These are phyloP conservation scores for Pythium utonaiense DNA, from an alignment of 352 stramenopile species.

Conservation along the genomic window DNA sequence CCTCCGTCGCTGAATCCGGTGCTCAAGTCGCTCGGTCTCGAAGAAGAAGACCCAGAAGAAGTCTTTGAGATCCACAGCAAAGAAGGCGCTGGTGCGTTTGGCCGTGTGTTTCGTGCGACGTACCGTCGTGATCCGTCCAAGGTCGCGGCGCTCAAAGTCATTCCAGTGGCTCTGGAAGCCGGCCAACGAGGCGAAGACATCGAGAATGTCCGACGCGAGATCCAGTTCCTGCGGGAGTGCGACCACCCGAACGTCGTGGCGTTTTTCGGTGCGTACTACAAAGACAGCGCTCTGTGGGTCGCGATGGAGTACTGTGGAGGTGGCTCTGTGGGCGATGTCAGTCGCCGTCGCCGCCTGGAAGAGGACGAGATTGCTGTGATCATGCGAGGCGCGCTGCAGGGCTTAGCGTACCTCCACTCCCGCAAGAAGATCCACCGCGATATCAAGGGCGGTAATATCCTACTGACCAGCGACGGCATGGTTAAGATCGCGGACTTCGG, in stretches of 20 bases:
- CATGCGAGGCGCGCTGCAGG: slow-evolving; percentile 64
- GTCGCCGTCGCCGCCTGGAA: slow-evolving; percentile 35
- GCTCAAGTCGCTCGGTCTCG: slow-evolving; percentile 55
- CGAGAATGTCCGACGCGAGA: slow-evolving; percentile 64
- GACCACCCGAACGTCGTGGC: slow-evolving; percentile 74
- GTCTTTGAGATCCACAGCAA: slow-evolving; percentile 72
- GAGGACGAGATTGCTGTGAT: slow-evolving; percentile 81
- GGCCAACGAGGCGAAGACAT: slow-evolving; percentile 65
- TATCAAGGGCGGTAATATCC: slow-evolving; percentile 93
- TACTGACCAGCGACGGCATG: slow-evolving; percentile 89
- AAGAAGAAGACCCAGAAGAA: slow-evolving; percentile 55
- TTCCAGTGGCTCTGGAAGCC: slow-evolving; percentile 57
- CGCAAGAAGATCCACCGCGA: slow-evolving; percentile 91
- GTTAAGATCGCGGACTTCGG: slow-evolving; percentile 96
- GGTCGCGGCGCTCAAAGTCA: slow-evolving; percentile 70
- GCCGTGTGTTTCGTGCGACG: slow-evolving; percentile 60
- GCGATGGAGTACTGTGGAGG: slow-evolving; percentile 89
- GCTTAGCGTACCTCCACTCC: slow-evolving; percentile 82
- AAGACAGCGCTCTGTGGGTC: slow-evolving; percentile 83
- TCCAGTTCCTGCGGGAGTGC: slow-evolving; percentile 69
- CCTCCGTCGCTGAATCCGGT: slow-evolving; percentile 23
- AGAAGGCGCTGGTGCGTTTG: slow-evolving; percentile 68
- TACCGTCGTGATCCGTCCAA: slow-evolving; percentile 38
- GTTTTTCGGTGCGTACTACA: slow-evolving; percentile 79
- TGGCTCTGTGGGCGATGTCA: slow-evolving; percentile 76